Evolutionary conservation across 2,329 filamentous ascomycete species (phyloP).

Genomic region (Microcyclospora tardicrescens): DNA sequence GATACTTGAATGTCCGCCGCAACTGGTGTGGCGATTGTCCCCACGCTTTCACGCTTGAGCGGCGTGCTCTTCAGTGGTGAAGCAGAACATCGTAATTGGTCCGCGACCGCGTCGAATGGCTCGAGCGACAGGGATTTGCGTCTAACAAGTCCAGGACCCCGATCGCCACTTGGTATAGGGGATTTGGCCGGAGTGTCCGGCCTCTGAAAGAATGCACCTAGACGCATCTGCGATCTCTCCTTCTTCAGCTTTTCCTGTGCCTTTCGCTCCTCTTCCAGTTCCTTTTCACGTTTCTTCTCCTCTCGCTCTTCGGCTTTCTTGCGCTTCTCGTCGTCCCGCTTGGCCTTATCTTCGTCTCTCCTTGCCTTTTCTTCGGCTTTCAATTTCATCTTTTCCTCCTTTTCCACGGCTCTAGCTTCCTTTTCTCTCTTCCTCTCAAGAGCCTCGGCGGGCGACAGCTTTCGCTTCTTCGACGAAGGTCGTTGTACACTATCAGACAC

Average conservation of each 20-base stretch:
- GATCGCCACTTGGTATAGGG: slow-evolving; percentile 4
- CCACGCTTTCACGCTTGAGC: slow-evolving; percentile 1
- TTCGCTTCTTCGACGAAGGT: slow-evolving; percentile 29
- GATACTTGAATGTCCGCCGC: slow-evolving; percentile 19
- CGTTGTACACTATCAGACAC: slow-evolving; percentile 1
- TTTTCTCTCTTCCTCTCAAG: slow-evolving; percentile 28
- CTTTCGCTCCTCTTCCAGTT: slow-evolving; percentile 18
- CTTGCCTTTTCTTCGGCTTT: slow-evolving; percentile 27
- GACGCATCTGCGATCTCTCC: slow-evolving; percentile 21
- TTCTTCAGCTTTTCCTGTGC: slow-evolving; percentile 20
- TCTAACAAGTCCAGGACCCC: slow-evolving; percentile 17
- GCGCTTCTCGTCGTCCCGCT: slow-evolving; percentile 17
- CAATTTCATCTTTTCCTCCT: slow-evolving; percentile 29
- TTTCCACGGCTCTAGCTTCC: slow-evolving; percentile 29
- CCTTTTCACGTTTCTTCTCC: slow-evolving; percentile 30
- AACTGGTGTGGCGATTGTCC: background rate
- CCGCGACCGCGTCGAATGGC: slow-evolving; percentile 16
- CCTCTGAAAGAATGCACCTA: slow-evolving; percentile 34
- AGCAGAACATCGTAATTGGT: slow-evolving; percentile 11
- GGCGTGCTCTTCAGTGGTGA: slow-evolving; percentile 16
- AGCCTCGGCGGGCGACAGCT: slow-evolving; percentile 30
- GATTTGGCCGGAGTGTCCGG: slow-evolving; percentile 22
- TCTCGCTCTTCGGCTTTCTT: slow-evolving; percentile 28
- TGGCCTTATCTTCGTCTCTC: slow-evolving; percentile 22
- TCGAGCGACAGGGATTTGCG: slow-evolving; percentile 24